Evolutionary conservation across 805 yeast genomes (phyloP), one percentile per base, ranked within the genome.

Genomic region (Yarrowia hollandica): DNA sequence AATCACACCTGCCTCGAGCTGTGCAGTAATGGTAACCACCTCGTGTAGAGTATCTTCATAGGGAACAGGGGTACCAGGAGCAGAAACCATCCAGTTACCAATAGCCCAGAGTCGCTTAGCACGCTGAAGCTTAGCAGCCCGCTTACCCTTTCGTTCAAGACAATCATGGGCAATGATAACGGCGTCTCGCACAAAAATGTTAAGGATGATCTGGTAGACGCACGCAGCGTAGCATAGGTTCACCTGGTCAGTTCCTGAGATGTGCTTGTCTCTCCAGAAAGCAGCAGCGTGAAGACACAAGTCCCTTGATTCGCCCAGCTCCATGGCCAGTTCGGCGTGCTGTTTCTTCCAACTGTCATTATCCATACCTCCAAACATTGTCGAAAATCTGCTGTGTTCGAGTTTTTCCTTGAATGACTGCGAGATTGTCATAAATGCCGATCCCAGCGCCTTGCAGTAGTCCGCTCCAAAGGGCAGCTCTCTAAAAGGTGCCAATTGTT

Each of bases 61-160:
- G 9, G 58, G 58, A 19, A 37, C 44, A 9, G 58, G 58, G 5
- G 44, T 35, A 8, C 44, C 44, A 14, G 44, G 42, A 7, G 58
- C 44, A 35, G 58, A 52, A 14, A 52, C 58, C 58, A 52, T 34
- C 58, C 58, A 52, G 12, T 52, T 52, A 7, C 58, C 58, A 23
- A 52, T 23, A 5, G 58, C 58, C 58, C 58, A 52, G 12, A 52
- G 42, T n/a, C 58, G 25, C 26, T 52, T 52, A 11, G 44, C 34
- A 10, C 55, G 38, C 22, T 33, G 55, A 0, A 48, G 39, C 18
- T 33, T 48, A 11, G 55, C 39, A 2, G 18, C 12, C 22, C 55
- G 38, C 15, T 48, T 48, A 6, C 30, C 39, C 21, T 48, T 48
- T 33, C 39, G 28, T 9, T 48, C 39, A n/a, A 48, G 39, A 23